Conservation (phyloP, 2,329 filamentous ascomycete genomes). For the Pseudogymnoascus sp. region DNA sequence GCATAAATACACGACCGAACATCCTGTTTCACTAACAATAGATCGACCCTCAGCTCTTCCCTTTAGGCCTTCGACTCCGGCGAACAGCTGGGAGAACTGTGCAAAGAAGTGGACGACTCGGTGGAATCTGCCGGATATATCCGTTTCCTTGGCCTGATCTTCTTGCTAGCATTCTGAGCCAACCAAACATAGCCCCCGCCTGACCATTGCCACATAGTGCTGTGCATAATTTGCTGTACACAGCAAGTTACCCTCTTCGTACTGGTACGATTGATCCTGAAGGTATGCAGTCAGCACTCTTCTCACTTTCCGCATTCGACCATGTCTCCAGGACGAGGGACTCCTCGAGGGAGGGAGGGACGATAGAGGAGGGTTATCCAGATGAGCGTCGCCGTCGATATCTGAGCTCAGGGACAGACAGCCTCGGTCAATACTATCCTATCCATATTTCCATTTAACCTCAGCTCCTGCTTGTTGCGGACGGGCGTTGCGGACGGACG, state of each 20-base stretch:
- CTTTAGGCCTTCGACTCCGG: neutral
- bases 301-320: slow-evolving; percentile 1
- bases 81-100: neutral
- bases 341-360: neutral
- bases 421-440: neutral
- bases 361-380: neutral
- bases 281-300: slow-evolving; percentile 1
- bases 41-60: slow-evolving; percentile 1
- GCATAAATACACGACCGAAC: slow-evolving; percentile 5
- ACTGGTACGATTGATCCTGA: slow-evolving; percentile 6
- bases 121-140: neutral
- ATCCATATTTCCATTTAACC: neutral
- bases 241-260: neutral
- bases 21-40: slow-evolving; percentile 2
- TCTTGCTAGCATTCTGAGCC: neutral
- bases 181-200: neutral
- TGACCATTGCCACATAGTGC: neutral
- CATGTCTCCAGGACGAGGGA: neutral
- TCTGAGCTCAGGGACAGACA: neutral
- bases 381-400: neutral
- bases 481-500: neutral
- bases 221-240: neutral
- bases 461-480: neutral
- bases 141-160: neutral
- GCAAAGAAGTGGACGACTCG: neutral